phyloP scores from a whole-genome alignment of 140 eudicot species.

The Erigeron philadelphicus region DNA sequence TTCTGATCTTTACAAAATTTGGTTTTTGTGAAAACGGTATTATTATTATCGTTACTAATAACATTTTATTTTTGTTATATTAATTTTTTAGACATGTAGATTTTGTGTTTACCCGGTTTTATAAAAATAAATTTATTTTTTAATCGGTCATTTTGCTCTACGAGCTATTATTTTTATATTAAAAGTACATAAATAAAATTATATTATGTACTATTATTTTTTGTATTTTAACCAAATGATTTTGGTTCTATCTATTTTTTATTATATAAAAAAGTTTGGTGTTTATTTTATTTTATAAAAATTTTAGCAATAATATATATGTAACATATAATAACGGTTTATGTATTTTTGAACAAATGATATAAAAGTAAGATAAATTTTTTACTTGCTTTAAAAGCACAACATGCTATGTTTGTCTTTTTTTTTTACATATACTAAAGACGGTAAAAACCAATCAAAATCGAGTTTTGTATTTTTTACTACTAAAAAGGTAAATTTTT shows the following conservation, averaged over 20 bases:
- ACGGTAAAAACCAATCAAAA: neutral
- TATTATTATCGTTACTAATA: neutral
- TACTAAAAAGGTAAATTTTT: neutral
- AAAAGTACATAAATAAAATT: neutral
- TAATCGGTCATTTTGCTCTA: constrained; percentile 1
- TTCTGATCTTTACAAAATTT: constrained; percentile 19
- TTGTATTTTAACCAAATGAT: neutral
- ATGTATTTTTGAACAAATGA: too few relatives aligned
- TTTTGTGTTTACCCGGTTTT: neutral
- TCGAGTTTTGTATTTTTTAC: neutral
- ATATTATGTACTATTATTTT: neutral
- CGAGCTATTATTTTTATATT: neutral
- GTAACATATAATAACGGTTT: too few relatives aligned
- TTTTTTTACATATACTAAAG: constrained; percentile 8
- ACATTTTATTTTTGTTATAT: neutral
- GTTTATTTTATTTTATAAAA: too few relatives aligned
- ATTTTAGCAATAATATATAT: too few relatives aligned
- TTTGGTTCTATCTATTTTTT: neutral
- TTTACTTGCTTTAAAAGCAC: neutral
- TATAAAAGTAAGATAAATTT: too few relatives aligned
- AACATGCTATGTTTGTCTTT: constrained; percentile 1
- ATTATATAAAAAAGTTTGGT: neutral
- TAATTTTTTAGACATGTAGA: neutral
- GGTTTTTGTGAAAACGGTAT: constrained; percentile 27
- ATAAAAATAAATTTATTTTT: neutral